These are phyloP conservation scores for Hericium alpestre DNA, from an alignment of 768 basidiomycete species.

Conservation along the genomic window DNA sequence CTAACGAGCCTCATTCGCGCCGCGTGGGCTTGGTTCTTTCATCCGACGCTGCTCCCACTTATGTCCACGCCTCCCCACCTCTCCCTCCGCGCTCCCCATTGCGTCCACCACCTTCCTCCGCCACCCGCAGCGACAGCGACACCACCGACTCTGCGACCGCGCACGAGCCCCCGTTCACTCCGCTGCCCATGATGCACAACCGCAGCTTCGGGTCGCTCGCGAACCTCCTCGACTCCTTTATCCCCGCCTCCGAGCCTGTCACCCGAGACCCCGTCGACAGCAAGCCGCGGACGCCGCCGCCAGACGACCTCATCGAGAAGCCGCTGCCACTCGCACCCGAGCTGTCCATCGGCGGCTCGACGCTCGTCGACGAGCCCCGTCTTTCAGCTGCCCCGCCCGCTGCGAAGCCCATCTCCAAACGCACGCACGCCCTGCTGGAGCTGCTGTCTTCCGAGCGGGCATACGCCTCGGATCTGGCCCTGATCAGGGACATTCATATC, in stretches of 20 bases:
- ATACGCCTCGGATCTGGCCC: constrained; percentile 73
- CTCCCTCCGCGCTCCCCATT: constrained; percentile 22
- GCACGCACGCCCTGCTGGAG: constrained; percentile 69
- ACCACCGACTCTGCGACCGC: not conserved
- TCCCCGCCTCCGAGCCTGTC: constrained; percentile 6
- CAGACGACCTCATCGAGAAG: constrained; percentile 16
- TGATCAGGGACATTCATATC: constrained; percentile 70
- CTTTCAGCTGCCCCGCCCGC: constrained; percentile 4
- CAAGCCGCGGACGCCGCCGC: constrained; percentile 15
- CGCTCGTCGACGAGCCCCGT: constrained; percentile 9
- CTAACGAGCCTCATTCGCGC: constrained; percentile 23
- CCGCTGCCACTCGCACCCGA: constrained; percentile 22
- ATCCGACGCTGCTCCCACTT: constrained; percentile 11
- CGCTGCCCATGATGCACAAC: constrained; percentile 14
- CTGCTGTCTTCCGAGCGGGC: constrained; percentile 70
- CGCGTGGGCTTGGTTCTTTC: constrained; percentile 19
- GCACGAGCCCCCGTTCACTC: constrained; percentile 12
- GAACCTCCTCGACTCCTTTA: constrained; percentile 8
- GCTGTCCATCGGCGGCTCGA: constrained; percentile 11
- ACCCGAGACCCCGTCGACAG: not conserved
- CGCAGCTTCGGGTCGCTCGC: constrained; percentile 20
- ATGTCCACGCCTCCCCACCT: constrained; percentile 13
- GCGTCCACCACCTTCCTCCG: constrained; percentile 15
- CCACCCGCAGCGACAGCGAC: constrained; percentile 1
- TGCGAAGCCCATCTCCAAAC: constrained; percentile 40